Evolutionary conservation across 805 yeast genomes (phyloP).

Genomic region (Monosporozyma aquatica): DNA sequence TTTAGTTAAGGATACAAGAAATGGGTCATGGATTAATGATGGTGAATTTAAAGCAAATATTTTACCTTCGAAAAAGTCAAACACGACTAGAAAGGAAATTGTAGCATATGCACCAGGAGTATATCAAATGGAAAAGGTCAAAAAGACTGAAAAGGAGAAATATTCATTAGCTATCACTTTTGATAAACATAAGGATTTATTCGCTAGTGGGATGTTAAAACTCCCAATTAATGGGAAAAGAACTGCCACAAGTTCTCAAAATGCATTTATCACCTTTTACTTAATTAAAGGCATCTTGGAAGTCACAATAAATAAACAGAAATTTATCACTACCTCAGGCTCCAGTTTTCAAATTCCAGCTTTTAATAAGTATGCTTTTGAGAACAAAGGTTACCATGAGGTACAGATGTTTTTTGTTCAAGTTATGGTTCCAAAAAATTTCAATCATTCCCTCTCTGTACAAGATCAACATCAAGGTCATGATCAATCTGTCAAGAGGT

Average conservation of each 20-base stretch:
- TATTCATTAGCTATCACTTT: slow-evolving; percentile 58
- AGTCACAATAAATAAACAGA: slow-evolving; percentile 50
- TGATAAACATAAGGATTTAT: slow-evolving; percentile 49
- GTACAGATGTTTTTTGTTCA: slow-evolving; percentile 74
- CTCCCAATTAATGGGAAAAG: slow-evolving; percentile 58
- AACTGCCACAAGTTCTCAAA: slow-evolving; percentile 45
- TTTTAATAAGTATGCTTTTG: slow-evolving; percentile 61
- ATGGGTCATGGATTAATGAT: slow-evolving; percentile 24
- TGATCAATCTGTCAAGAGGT: no score
- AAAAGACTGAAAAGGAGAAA: slow-evolving; percentile 38
- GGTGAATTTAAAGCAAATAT: slow-evolving; percentile 15
- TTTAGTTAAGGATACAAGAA: slow-evolving; percentile 15
- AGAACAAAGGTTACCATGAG: slow-evolving; percentile 47
- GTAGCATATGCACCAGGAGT: slow-evolving; percentile 60
- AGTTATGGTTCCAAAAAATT: slow-evolving; percentile 35
- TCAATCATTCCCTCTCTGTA: slow-evolving; percentile 3
- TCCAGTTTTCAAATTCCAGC: slow-evolving; percentile 78
- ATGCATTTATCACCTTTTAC: slow-evolving; percentile 63
- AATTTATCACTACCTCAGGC: slow-evolving; percentile 57
- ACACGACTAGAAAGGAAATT: slow-evolving; percentile 17
- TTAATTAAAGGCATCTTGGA: slow-evolving; percentile 64
- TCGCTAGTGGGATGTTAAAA: slow-evolving; percentile 67
- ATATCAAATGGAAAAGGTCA: slow-evolving; percentile 36
- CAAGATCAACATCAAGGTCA: no score
- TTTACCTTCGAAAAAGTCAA: slow-evolving; percentile 17